phyloP scores from a whole-genome alignment of 768 basidiomycete species.

The Hericium erinaceus region DNA sequence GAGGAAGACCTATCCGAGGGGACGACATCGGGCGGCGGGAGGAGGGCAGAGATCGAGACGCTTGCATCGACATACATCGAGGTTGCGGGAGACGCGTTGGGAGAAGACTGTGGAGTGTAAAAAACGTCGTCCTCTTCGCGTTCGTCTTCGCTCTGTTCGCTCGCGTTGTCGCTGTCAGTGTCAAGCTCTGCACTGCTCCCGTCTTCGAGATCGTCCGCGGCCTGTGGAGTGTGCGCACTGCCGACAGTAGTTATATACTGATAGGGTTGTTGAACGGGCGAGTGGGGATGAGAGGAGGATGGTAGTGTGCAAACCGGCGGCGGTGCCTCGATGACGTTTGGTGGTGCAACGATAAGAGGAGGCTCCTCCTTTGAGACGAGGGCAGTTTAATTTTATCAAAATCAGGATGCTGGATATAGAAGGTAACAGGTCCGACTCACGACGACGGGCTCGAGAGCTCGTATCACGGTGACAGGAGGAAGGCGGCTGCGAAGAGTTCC shows the following conservation, averaged over 20 bases:
- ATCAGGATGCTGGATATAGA: too few species aligned
- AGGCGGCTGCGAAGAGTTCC: background rate
- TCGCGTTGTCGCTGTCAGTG: background rate
- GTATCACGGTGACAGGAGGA: background rate
- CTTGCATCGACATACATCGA: slow-evolving; percentile 7
- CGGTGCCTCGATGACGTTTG: background rate
- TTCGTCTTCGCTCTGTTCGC: slow-evolving; percentile 4
- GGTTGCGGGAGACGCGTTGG: slow-evolving; percentile 1
- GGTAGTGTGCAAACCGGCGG: background rate
- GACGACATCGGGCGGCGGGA: slow-evolving; percentile 8
- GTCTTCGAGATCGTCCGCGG: background rate
- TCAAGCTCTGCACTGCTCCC: background rate
- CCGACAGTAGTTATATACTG: too few species aligned
- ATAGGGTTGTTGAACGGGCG: background rate
- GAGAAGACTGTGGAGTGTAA: slow-evolving; percentile 14
- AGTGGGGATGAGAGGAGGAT: background rate
- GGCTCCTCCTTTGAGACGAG: too few species aligned
- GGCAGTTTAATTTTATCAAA: too few species aligned
- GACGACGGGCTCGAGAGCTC: too few species aligned
- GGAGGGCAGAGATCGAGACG: background rate
- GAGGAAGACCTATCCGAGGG: background rate
- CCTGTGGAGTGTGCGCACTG: background rate
- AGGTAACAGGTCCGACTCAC: too few species aligned
- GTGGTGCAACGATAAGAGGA: background rate
- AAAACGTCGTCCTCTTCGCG: slow-evolving; percentile 4